Base-by-base conservation (phyloP, 768 basidiomycete genomes). In the Mrakia gelida region DNA sequence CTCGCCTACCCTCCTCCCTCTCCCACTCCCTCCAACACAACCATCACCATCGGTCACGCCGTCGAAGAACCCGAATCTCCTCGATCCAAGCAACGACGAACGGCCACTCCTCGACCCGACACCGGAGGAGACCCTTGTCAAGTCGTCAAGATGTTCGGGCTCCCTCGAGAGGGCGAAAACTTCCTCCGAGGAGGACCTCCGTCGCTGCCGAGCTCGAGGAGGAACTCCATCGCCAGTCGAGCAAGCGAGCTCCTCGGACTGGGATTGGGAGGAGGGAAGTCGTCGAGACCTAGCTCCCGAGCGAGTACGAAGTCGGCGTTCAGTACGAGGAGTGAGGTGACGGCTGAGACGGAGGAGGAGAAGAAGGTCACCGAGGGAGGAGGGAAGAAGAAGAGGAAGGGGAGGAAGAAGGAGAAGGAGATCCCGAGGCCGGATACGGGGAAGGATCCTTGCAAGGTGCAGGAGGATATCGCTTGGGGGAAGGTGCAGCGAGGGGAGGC, bases 51-150 rank as follows among this genome's bases (percentile, higher is more conserved):
- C 61, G 11, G n/a, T n/a, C n/a, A 23, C 61, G 61, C 6, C 61
- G n/a, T n/a, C 21, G n/a, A n/a, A 11, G 21, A 54, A 54, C 30
- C 61, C 26, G 61, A 62, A 23, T 11, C 16, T 23, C 21, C 61
- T n/a, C n/a, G 30, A 11, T 13, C 18, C 18, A n/a, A n/a, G 30
- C 16, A 32, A n/a, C 16, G 61, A n/a, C 61, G 61, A 23, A 18
- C n/a, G 21, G 61, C 61, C n/a, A 62, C 61, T 13, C 61, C 61
- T 11, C 61, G 61, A 11, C 61, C 61, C 2, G 61, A 62, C 26
- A 62, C 61, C n/a, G 61, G 61, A n/a, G 61, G 61, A n/a, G 61
- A 62, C n/a, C 61, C 61, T 6, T 62, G 61, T 11, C 61, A 62
- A 23, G 61, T 62, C 26, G 61, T 62, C 61, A 62, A 62, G 30